Conservation (phyloP, 2,329 filamentous ascomycete species). For the Cladosporium sp. region DNA sequence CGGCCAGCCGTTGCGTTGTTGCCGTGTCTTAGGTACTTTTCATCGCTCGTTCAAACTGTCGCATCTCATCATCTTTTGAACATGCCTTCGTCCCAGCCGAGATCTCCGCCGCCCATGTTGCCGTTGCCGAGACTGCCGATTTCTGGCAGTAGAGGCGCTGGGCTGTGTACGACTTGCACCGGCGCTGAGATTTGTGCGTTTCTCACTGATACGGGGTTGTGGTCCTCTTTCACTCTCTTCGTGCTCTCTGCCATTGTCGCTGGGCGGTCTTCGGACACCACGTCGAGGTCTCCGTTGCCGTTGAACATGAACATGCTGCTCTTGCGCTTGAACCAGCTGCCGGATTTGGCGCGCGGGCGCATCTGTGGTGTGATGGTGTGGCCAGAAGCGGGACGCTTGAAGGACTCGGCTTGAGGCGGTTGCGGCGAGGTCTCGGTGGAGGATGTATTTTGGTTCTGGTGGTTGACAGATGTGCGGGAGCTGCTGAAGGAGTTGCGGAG, state of each 20-base stretch:
- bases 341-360: slow-evolving; percentile 20
- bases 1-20: slow-evolving; percentile 9
- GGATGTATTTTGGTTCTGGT: slow-evolving; percentile 16
- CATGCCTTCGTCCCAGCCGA: slow-evolving; percentile 37
- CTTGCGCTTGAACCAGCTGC: slow-evolving; percentile 41
- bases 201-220: not conserved
- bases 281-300: slow-evolving; percentile 31
- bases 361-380: slow-evolving; percentile 11
- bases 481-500: slow-evolving; percentile 41
- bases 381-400: slow-evolving; percentile 17
- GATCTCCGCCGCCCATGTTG: slow-evolving; percentile 30
- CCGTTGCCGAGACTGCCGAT: slow-evolving; percentile 32
- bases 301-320: slow-evolving; percentile 37
- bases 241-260: slow-evolving; percentile 32
- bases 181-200: not conserved
- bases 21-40: not conserved
- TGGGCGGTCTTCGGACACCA: slow-evolving; percentile 31
- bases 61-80: slow-evolving; percentile 30
- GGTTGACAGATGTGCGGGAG: slow-evolving; percentile 37
- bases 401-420: slow-evolving; percentile 15
- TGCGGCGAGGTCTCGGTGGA: slow-evolving; percentile 21
- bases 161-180: slow-evolving; percentile 7
- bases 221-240: slow-evolving; percentile 16
- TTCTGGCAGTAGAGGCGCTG: slow-evolving; percentile 34
- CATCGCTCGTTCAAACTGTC: not conserved